These are phyloP conservation scores for Leishmania major DNA, from an alignment of 208 protist species.

Conservation along the genomic window DNA sequence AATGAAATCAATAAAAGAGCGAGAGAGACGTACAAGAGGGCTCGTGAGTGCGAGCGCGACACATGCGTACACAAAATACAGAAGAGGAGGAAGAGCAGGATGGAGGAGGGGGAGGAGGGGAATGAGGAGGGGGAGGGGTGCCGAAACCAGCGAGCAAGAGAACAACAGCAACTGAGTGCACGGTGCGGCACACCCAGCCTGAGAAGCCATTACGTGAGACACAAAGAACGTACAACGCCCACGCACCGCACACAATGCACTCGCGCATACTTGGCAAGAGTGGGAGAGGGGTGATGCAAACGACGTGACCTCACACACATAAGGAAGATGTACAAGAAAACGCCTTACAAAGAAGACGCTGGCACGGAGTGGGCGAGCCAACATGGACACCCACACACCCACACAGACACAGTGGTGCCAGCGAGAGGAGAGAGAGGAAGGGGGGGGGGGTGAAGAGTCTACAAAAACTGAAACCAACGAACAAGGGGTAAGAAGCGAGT, in stretches of 20 bases:
- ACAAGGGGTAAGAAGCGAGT: background rate
- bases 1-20: background rate
- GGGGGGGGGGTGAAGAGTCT: background rate
- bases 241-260: background rate
- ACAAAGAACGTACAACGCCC: background rate
- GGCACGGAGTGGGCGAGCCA: too few species aligned
- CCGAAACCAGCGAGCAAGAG: background rate
- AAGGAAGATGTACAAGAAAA: background rate
- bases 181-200: background rate
- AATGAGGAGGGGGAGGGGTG: background rate
- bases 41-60: background rate
- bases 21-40: slow-evolving; percentile 9
- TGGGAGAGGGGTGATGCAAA: background rate
- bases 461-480: background rate
- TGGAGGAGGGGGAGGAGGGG: background rate
- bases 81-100: background rate
- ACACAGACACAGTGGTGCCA: too few species aligned
- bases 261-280: background rate
- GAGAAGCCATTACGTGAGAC: background rate
- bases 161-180: background rate
- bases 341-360: background rate
- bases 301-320: too few species aligned
- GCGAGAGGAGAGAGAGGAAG: background rate
- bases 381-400: too few species aligned
- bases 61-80: background rate